phyloP scores from a whole-genome alignment of 345 rosid species.

The Heritiera fomes region DNA sequence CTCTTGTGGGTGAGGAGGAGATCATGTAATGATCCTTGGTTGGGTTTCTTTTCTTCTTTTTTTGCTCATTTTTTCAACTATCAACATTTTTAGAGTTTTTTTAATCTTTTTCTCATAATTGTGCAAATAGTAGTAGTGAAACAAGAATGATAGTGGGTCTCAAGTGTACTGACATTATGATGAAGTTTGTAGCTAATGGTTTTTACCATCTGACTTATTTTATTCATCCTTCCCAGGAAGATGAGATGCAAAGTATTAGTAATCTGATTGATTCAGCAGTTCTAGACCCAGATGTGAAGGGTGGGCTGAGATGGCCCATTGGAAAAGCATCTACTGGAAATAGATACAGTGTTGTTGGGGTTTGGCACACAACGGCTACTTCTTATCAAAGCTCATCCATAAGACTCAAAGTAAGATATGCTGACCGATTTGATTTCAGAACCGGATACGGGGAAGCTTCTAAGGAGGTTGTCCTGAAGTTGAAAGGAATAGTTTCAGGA shows the following conservation, averaged over 20 bases:
- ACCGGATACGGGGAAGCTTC: slow-evolving; percentile 37
- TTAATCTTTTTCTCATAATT: not conserved
- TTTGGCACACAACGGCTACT: slow-evolving; percentile 45
- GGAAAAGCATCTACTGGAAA: slow-evolving; percentile 43
- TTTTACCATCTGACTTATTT: not conserved
- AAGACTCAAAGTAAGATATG: slow-evolving; percentile 54
- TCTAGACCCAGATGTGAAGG: slow-evolving; percentile 59
- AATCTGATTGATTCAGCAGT: slow-evolving; percentile 49
- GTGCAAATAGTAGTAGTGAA: not conserved
- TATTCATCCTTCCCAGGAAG: slow-evolving; percentile 45
- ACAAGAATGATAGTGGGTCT: not conserved
- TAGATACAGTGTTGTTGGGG: slow-evolving; percentile 46
- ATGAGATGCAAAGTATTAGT: slow-evolving; percentile 47
- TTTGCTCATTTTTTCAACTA: not conserved
- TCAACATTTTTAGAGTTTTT: not conserved
- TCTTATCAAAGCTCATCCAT: slow-evolving; percentile 41
- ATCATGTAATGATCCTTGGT: not conserved
- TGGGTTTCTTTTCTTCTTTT: not conserved
- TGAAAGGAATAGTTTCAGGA: slow-evolving; percentile 50
- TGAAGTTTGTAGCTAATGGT: not conserved
- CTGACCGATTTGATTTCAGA: slow-evolving; percentile 56
- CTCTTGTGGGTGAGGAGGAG: not conserved
- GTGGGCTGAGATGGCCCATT: slow-evolving; percentile 69
- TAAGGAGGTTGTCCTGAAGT: slow-evolving; percentile 43
- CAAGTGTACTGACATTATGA: not conserved